Conservation (phyloP, 805 yeast genomes). For the Diddensiella transvaalensis region DNA sequence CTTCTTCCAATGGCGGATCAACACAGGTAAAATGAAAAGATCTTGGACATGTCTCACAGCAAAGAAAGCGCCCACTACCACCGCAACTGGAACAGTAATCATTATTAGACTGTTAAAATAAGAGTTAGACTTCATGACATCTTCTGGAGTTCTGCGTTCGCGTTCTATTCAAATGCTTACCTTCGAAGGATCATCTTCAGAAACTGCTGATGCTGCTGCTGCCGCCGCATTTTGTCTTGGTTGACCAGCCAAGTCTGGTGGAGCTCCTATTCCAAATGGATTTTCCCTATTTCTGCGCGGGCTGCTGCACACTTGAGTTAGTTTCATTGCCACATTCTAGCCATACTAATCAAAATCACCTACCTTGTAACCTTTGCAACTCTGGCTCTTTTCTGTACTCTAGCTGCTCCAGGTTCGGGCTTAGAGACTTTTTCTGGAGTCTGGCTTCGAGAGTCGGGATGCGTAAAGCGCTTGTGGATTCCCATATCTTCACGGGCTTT, state of each 20-base stretch:
- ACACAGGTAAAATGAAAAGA: constrained; percentile 91
- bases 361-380: constrained; percentile 17
- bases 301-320: constrained; percentile 7
- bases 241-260: constrained; percentile 32
- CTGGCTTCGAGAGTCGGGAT: neutral
- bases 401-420: constrained; percentile 6
- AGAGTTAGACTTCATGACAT: too few relatives aligned
- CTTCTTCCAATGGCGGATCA: constrained; percentile 81
- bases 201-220: neutral
- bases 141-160: constrained; percentile 1
- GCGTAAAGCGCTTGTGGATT: neutral
- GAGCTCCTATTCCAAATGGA: constrained; percentile 43
- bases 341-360: neutral
- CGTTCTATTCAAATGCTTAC: constrained; percentile 4
- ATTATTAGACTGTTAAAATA: constrained; percentile 50
- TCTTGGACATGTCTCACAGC: constrained; percentile 91
- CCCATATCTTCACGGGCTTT: constrained; percentile 20
- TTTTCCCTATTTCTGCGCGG: constrained; percentile 33
- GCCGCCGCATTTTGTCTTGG: constrained; percentile 25
- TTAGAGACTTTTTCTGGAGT: constrained; percentile 16
- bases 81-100: constrained; percentile 93
- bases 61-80: constrained; percentile 80
- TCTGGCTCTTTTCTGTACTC: constrained; percentile 8
- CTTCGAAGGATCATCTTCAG: constrained; percentile 6
- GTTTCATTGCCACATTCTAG: neutral